A percentile compares a stretch with the other conserved stretches of the same genome.
Evolutionary conservation across 2,329 filamentous ascomycete genomes (phyloP).

Genomic region (Ceratocystis destructans): DNA sequence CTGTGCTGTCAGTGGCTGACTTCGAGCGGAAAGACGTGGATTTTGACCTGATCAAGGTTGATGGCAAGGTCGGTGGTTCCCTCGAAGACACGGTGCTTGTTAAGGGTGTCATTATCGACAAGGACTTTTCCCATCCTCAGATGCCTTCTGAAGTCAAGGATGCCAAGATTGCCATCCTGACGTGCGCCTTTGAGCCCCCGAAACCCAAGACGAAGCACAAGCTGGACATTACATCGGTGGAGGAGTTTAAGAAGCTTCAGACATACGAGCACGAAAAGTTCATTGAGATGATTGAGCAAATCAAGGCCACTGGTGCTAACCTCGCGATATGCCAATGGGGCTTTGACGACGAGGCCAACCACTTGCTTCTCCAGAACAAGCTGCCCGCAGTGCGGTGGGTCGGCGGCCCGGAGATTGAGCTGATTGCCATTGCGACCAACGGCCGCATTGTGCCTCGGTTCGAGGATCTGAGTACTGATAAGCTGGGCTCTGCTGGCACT

Average conservation of each 20-base stretch:
- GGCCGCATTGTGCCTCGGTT: slow-evolving; percentile 95
- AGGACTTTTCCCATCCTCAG: slow-evolving; percentile 98
- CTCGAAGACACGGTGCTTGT: slow-evolving; percentile 90
- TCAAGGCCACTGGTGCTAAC: slow-evolving; percentile 95
- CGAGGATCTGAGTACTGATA: slow-evolving; percentile 80
- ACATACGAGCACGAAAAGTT: slow-evolving; percentile 95
- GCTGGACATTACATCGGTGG: slow-evolving; percentile 89
- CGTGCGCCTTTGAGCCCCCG: slow-evolving; percentile 93
- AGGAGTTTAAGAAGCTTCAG: slow-evolving; percentile 97
- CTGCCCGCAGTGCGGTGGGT: slow-evolving; percentile 96
- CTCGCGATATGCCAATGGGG: slow-evolving; percentile 98
- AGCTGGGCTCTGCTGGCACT: slow-evolving; percentile 78
- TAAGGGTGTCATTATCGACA: slow-evolving; percentile 97
- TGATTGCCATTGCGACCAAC: slow-evolving; percentile 97
- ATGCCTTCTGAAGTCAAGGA: slow-evolving; percentile 94
- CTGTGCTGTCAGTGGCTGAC: slow-evolving; percentile 90
- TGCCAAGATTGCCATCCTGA: slow-evolving; percentile 94
- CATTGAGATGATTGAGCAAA: slow-evolving; percentile 94
- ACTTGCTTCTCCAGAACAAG: slow-evolving; percentile 88
- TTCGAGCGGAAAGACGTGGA: slow-evolving; percentile 93
- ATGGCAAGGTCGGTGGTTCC: slow-evolving; percentile 90
- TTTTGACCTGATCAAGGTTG: slow-evolving; percentile 98
- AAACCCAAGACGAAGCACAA: slow-evolving; percentile 99
- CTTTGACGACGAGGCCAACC: slow-evolving; percentile 98
- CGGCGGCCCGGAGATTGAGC: slow-evolving; percentile 91